phyloP scores from a whole-genome alignment of 2,329 filamentous ascomycete genomes.

The Stenocarpella maydis region DNA sequence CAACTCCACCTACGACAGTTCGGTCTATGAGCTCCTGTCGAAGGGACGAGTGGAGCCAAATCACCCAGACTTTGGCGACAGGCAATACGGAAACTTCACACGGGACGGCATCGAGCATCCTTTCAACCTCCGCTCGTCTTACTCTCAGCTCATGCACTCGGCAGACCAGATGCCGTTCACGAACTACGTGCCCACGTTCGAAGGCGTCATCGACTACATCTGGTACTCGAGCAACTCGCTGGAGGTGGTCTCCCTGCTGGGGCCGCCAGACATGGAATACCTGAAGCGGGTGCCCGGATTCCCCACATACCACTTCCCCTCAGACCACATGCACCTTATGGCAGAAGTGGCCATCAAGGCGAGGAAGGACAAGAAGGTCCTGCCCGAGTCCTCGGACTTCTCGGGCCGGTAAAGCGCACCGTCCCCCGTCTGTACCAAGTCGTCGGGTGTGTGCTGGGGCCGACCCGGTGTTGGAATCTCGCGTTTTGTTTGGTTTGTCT shows the following conservation, averaged over 20 bases:
- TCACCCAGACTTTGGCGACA: conserved; percentile 80
- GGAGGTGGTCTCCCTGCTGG: conserved; percentile 83
- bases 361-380: conserved; percentile 80
- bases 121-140: conserved; percentile 92
- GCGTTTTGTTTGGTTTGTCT: conserved; percentile 35
- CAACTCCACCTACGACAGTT: conserved; percentile 88
- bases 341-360: conserved; percentile 90
- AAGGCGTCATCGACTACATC: conserved; percentile 93
- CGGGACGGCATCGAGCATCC: conserved; percentile 92
- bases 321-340: conserved; percentile 89
- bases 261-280: conserved; percentile 85
- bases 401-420: conserved; percentile 37
- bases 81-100: conserved; percentile 93
- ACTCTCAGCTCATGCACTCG: conserved; percentile 82
- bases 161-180: conserved; percentile 89
- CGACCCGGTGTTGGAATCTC: conserved; percentile 30
- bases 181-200: conserved; percentile 95
- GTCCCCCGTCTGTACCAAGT: conserved; percentile 22
- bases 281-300: conserved; percentile 89
- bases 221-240: conserved; percentile 95
- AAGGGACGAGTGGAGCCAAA: conserved; percentile 79
- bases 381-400: conserved; percentile 67
- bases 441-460: conserved; percentile 7
- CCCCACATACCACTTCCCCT: conserved; percentile 93
- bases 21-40: conserved; percentile 89